Conservation (phyloP, 2,329 filamentous ascomycete species). For the Colletotrichum brevisporum region DNA sequence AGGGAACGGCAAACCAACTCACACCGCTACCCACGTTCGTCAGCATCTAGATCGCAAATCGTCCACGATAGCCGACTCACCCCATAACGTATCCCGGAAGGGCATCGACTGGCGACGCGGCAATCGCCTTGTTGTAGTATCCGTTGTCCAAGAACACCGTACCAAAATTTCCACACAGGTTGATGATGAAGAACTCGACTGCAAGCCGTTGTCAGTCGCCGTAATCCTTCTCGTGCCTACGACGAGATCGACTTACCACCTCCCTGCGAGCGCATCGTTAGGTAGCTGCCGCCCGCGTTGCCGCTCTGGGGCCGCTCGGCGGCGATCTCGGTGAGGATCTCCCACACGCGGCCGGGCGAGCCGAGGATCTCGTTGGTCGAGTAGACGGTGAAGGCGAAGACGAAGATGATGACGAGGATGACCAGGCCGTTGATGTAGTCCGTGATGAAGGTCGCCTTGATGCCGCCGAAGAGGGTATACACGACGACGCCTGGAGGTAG, state of each 20-base stretch:
- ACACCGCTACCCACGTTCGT: constrained; percentile 64
- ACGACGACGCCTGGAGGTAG: constrained; percentile 61
- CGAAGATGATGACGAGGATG: constrained; percentile 85
- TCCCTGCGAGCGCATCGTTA: constrained; percentile 87
- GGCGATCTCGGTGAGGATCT: constrained; percentile 79
- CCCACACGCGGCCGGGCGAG: constrained; percentile 83
- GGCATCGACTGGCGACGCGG: constrained; percentile 86
- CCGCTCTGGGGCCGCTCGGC: constrained; percentile 81
- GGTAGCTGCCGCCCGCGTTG: constrained; percentile 84
- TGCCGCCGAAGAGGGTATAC: constrained; percentile 83
- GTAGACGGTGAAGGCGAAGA: constrained; percentile 88
- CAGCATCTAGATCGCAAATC: background rate
- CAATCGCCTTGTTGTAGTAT: constrained; percentile 96
- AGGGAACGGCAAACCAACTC: constrained; percentile 93
- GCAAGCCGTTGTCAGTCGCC: background rate
- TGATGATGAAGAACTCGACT: constrained; percentile 90
- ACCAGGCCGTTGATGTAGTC: constrained; percentile 91
- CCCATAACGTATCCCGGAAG: constrained; percentile 91
- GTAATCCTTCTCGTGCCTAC: background rate
- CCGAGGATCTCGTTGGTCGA: constrained; percentile 80
- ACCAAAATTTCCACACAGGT: constrained; percentile 85
- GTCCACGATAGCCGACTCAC: background rate
- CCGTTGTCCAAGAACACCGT: constrained; percentile 90
- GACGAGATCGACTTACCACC: constrained; percentile 62
- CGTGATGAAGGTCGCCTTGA: constrained; percentile 90